Percentiles rank a stretch among this genome's conserved stretches.
Evolutionary conservation across 495 filamentous ascomycete genomes (phyloP).

Genomic region (Lepraria neglecta): DNA sequence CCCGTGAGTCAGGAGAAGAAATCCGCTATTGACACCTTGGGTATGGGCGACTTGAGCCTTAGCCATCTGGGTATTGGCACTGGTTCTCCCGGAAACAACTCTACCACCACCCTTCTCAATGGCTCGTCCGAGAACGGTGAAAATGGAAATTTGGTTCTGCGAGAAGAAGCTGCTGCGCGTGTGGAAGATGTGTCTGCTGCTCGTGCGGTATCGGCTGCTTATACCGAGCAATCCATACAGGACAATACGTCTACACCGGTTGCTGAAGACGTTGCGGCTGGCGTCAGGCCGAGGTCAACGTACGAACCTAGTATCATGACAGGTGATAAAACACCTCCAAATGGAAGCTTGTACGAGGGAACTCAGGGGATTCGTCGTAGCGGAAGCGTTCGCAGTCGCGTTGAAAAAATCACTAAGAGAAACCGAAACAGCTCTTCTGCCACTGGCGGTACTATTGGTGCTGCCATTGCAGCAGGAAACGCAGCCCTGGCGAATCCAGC

Average conservation of each 20-base stretch:
- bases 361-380: constrained; percentile 61
- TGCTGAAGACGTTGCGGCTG: constrained; percentile 33
- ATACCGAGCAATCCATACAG: constrained; percentile 45
- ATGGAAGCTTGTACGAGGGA: constrained; percentile 62
- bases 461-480: constrained; percentile 59
- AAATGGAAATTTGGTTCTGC: constrained; percentile 32
- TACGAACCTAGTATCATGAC: constrained; percentile 33
- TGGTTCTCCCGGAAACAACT: constrained; percentile 38
- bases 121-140: constrained; percentile 37
- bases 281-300: constrained; percentile 33
- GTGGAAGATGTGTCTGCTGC: constrained; percentile 53
- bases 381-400: constrained; percentile 75
- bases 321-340: constrained; percentile 57
- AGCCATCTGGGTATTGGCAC: constrained; percentile 68
- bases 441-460: constrained; percentile 63
- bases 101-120: constrained; percentile 37
- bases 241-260: constrained; percentile 26
- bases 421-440: constrained; percentile 85
- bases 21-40: constrained; percentile 81
- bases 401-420: constrained; percentile 53
- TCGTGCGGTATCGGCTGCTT: constrained; percentile 56
- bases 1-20: constrained; percentile 51
- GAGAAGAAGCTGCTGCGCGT: constrained; percentile 49
- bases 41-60: constrained; percentile 79
- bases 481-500: constrained; percentile 59